phyloP scores from a whole-genome alignment of 352 stramenopile genomes.

The Pythium myriotylum region DNA sequence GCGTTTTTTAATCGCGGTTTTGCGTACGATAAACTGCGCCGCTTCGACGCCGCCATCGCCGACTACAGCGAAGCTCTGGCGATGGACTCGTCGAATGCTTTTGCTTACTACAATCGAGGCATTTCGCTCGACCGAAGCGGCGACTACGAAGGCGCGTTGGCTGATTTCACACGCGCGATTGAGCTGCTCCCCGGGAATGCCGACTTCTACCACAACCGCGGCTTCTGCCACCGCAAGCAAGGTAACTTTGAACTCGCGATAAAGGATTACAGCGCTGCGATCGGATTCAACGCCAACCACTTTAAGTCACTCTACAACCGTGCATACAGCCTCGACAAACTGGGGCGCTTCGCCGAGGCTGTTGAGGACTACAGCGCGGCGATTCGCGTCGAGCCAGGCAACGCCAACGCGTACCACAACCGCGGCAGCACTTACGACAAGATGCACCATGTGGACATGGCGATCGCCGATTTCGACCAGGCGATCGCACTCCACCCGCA shows the following conservation, averaged over 20 bases:
- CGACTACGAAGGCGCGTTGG: constrained; percentile 80
- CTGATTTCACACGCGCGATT: constrained; percentile 83
- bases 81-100: constrained; percentile 75
- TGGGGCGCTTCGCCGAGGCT: constrained; percentile 64
- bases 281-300: constrained; percentile 69
- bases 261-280: constrained; percentile 72
- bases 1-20: constrained; percentile 90
- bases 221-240: constrained; percentile 84
- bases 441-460: constrained; percentile 56
- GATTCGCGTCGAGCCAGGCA: constrained; percentile 62
- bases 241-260: constrained; percentile 80
- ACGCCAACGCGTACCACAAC: constrained; percentile 87
- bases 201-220: constrained; percentile 86
- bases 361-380: constrained; percentile 80
- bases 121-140: constrained; percentile 85
- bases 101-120: constrained; percentile 82
- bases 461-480: constrained; percentile 72
- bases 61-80: constrained; percentile 76
- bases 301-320: constrained; percentile 92
- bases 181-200: constrained; percentile 70
- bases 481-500: constrained; percentile 61
- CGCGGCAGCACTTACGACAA: constrained; percentile 82
- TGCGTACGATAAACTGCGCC: constrained; percentile 78
- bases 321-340: constrained; percentile 86
- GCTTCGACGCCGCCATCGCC: constrained; percentile 73